Evolutionary conservation across 768 basidiomycete genomes (phyloP).

Genomic region (Coprinopsis marcescibilis): DNA sequence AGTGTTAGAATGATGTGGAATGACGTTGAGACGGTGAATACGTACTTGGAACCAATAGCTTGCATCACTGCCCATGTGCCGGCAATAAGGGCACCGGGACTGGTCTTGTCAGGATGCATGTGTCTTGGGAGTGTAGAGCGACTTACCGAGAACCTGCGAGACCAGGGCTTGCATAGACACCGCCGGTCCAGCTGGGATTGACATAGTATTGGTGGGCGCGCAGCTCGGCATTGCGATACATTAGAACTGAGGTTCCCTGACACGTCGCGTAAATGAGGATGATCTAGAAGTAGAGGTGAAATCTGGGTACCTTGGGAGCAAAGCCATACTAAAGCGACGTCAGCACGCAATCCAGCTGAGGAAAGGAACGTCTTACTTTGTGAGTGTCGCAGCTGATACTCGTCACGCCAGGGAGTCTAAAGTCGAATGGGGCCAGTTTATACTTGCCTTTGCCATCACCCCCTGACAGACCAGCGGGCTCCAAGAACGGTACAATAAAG

Average conservation of each 20-base stretch:
- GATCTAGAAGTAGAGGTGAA: background rate
- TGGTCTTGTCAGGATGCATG: slow-evolving; percentile 23
- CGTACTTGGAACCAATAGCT: slow-evolving; percentile 81
- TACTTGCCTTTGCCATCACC: slow-evolving; percentile 49
- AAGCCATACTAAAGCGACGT: slow-evolving; percentile 69
- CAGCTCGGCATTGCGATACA: slow-evolving; percentile 80
- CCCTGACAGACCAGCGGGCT: slow-evolving; percentile 63
- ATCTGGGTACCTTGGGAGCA: slow-evolving; percentile 82
- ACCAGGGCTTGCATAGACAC: slow-evolving; percentile 87
- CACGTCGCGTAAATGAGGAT: background rate
- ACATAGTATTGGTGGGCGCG: slow-evolving; percentile 85
- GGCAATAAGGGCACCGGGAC: slow-evolving; percentile 89
- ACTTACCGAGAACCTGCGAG: slow-evolving; percentile 84
- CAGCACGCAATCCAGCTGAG: slow-evolving; percentile 7
- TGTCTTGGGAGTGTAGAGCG: background rate
- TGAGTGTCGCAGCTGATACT: slow-evolving; percentile 95
- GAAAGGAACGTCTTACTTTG: slow-evolving; percentile 46
- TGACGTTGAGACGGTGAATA: slow-evolving; percentile 11
- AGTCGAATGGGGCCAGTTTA: slow-evolving; percentile 76
- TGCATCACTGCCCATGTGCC: slow-evolving; percentile 98
- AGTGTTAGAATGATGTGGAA: background rate
- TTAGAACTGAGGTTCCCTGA: slow-evolving; percentile 88
- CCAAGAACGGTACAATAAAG: slow-evolving; percentile 91
- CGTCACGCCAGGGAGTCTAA: slow-evolving; percentile 86
- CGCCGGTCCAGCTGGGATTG: slow-evolving; percentile 76